Evolutionary conservation across 805 yeast species (phyloP).

Genomic region (Brettanomyces custersianus): DNA sequence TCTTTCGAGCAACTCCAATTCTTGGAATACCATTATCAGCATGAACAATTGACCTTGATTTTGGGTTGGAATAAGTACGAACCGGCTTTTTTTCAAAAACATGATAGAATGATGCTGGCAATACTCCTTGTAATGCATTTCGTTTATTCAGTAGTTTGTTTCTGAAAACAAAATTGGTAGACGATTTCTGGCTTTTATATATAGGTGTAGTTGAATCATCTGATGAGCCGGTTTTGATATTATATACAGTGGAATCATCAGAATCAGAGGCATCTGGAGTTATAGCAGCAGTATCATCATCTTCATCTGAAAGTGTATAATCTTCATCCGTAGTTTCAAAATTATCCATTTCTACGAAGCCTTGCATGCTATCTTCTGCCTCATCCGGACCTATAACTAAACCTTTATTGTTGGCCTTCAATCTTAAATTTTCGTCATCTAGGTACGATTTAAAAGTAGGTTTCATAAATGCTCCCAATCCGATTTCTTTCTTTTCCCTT

Average conservation of each 20-base stretch:
- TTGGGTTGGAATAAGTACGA: neutral
- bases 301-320: slow-evolving; percentile 9
- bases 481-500: slow-evolving; percentile 19
- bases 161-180: slow-evolving; percentile 15
- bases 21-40: neutral
- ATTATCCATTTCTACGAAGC: slow-evolving; percentile 1
- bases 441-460: slow-evolving; percentile 15
- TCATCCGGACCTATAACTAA: slow-evolving; percentile 1
- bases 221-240: neutral
- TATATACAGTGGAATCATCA: neutral
- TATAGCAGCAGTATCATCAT: slow-evolving; percentile 7
- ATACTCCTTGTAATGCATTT: slow-evolving; percentile 18
- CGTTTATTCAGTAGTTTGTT: slow-evolving; percentile 12
- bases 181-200: too few species aligned
- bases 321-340: slow-evolving; percentile 9
- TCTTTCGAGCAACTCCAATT: slow-evolving; percentile 15
- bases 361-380: slow-evolving; percentile 8
- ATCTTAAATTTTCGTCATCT: slow-evolving; percentile 12
- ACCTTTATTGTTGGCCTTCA: slow-evolving; percentile 2
- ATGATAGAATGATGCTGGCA: slow-evolving; percentile 19
- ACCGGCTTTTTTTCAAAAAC: slow-evolving; percentile 5
- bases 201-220: slow-evolving; percentile 2
- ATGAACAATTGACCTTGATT: too few species aligned
- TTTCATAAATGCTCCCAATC: slow-evolving; percentile 22
- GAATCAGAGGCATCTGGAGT: neutral